These are phyloP conservation scores for Bocquillonia castaneifolia DNA, from an alignment of 441 rosid genomes.

Conservation along the genomic window DNA sequence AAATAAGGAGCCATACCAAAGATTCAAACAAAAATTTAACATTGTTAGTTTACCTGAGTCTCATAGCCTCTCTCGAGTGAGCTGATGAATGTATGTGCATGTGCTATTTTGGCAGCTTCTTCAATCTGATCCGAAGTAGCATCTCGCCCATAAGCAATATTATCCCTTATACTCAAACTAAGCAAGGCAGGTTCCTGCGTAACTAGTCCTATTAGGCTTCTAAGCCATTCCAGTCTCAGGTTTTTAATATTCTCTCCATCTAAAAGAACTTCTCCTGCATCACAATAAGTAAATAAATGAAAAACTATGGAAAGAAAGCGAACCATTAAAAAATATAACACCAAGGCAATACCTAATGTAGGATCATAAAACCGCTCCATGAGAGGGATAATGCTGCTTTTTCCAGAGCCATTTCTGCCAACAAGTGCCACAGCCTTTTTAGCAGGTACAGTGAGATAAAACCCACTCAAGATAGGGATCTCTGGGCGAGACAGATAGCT, in stretches of 20 bases:
- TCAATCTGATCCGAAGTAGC: conserved; percentile 84
- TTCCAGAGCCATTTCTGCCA: conserved; percentile 99
- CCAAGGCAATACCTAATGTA: conserved; percentile 63
- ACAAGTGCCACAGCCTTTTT: conserved; percentile 97
- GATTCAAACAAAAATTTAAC: conserved; percentile 9
- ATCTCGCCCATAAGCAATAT: conserved; percentile 88
- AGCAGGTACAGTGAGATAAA: conserved; percentile 96
- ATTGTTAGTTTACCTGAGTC: conserved; percentile 61
- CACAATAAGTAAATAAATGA: conserved; percentile 22
- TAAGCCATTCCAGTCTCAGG: conserved; percentile 82
- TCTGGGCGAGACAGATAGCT: conserved; percentile 98
- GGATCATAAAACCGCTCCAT: conserved; percentile 99
- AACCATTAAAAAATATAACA: conserved; percentile 11
- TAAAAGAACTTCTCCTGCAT: conserved; percentile 95
- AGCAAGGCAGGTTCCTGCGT: conserved; percentile 97
- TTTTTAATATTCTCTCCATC: conserved; percentile 94
- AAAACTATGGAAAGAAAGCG: conserved; percentile 16
- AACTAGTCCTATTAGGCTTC: conserved; percentile 90
- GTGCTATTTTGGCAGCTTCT: conserved; percentile 97
- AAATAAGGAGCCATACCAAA: background rate
- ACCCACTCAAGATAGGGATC: conserved; percentile 93
- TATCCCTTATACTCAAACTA: conserved; percentile 86
- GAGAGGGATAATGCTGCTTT: conserved; percentile 93
- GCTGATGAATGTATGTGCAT: conserved; percentile 92
- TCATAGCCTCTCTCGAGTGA: conserved; percentile 92